Base-by-base conservation (phyloP, 768 basidiomycete species). In the Suillus tomentosus region DNA sequence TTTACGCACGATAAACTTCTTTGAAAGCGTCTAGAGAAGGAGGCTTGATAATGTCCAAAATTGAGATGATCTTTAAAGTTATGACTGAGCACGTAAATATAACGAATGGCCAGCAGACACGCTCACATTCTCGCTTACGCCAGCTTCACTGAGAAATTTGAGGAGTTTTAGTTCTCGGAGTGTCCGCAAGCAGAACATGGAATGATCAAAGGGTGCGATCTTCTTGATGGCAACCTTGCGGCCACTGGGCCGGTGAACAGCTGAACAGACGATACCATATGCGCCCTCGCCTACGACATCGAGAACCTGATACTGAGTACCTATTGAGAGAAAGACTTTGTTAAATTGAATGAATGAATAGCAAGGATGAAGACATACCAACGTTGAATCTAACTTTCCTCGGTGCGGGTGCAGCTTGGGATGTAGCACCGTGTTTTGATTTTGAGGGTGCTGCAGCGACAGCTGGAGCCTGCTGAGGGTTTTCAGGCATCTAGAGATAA, bases 221-320 rank as follows among this genome's bases (percentile, higher is more conserved):
- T 93, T 93, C 84, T 97, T 97, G 82, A 97, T 95, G 62, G 96
- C 96, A 65, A 99, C 96, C 76, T 94, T 94, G 64, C 93, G 90
- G 60, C 89, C 88, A 60, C 91, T 92, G 2, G 94, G 89, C 66
- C 87, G 76, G 74, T 99, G 95, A 3, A 95, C 80, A 5, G 96
- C 96, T 27, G 95, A 96, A 77, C 92, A 95, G 65, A 98, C 96
- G 72, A 96, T 92, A 59, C 96, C 96, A 73, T 96, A 96, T 60
- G 95, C 95, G 31, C 95, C 92, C 74, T 94, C 92, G 57, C 92
- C 92, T 63, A 95, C 91, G 72, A 92, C 89, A 80, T 92, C 90
- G 67, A 92, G 85, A 34, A 94, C 90, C 74, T 92, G 87, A 71
- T 94, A 94, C 77, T 91, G 89, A 42, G 87, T 86, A 48, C 90